A percentile compares a stretch with the other conserved stretches of the same genome.
These are phyloP conservation scores for Nicotiana benthamiana DNA, from an alignment of 257 asterid genomes.

Conservation along the genomic window DNA sequence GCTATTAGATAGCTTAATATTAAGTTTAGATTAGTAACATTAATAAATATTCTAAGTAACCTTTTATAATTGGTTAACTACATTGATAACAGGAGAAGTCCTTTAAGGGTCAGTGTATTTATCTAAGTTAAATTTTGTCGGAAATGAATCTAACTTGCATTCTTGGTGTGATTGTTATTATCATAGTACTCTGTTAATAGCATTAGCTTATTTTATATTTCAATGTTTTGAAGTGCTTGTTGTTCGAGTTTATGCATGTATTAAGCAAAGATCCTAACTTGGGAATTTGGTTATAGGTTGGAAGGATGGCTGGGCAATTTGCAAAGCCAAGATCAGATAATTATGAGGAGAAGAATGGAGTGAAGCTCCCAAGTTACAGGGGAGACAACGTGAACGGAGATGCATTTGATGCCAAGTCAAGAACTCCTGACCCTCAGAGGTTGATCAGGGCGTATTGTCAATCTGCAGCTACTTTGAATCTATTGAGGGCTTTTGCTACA, in stretches of 20 bases:
- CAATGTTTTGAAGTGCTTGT: neutral
- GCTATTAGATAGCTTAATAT: neutral
- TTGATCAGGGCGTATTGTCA: constrained; percentile 81
- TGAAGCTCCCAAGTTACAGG: constrained; percentile 73
- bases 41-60: neutral
- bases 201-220: neutral
- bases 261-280: neutral
- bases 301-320: constrained; percentile 90
- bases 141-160: neutral
- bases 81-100: neutral
- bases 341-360: constrained; percentile 69
- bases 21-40: neutral
- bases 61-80: neutral
- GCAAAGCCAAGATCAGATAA: constrained; percentile 75
- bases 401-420: constrained; percentile 50
- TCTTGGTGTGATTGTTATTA: neutral
- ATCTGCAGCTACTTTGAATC: constrained; percentile 75
- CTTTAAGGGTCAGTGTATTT: rapidly evolving
- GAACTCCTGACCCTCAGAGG: constrained; percentile 81
- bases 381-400: constrained; percentile 87
- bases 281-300: constrained; percentile 40
- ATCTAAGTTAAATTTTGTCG: too few relatives aligned
- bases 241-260: neutral
- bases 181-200: neutral
- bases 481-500: constrained; percentile 76